Evolutionary conservation across 1,139 yeast genomes (phyloP).

Genomic region (Hyphopichia wangnamkhiaoensis): DNA sequence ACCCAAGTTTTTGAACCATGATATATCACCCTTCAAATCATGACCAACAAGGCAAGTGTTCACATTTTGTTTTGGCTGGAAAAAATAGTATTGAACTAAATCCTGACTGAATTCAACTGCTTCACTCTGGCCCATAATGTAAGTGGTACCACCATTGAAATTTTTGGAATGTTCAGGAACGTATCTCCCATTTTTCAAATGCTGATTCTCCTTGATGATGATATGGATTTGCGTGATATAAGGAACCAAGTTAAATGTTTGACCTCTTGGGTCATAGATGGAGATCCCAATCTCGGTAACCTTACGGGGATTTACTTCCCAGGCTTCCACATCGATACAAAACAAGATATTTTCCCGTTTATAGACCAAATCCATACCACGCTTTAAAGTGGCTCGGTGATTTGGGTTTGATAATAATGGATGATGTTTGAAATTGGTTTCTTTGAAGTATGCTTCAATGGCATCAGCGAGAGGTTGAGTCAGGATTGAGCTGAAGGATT

Average conservation of each 20-base stretch:
- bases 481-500: background rate
- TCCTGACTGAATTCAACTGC: conserved; percentile 41
- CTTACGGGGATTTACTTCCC: conserved; percentile 45
- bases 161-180: conserved; percentile 64
- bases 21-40: conserved; percentile 61
- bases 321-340: conserved; percentile 68
- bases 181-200: conserved; percentile 53
- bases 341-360: conserved; percentile 41
- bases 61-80: conserved; percentile 14
- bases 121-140: conserved; percentile 37
- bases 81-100: conserved; percentile 45
- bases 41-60: conserved; percentile 63
- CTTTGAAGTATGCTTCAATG: conserved; percentile 3
- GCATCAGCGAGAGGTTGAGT: background rate
- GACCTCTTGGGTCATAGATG: conserved; percentile 61
- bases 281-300: conserved; percentile 73
- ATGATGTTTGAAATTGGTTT: conserved; percentile 7
- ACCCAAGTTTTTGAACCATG: conserved; percentile 51
- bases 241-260: conserved; percentile 40
- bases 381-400: conserved; percentile 12
- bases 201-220: conserved; percentile 50
- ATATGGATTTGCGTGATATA: conserved; percentile 54
- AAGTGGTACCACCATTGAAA: conserved; percentile 58
- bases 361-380: conserved; percentile 21
- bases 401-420: conserved; percentile 13